Evolutionary conservation across 352 stramenopile genomes (phyloP), one percentile per base, ranked within the genome.

Genomic region (Thalassiosira livingstoniorum): DNA sequence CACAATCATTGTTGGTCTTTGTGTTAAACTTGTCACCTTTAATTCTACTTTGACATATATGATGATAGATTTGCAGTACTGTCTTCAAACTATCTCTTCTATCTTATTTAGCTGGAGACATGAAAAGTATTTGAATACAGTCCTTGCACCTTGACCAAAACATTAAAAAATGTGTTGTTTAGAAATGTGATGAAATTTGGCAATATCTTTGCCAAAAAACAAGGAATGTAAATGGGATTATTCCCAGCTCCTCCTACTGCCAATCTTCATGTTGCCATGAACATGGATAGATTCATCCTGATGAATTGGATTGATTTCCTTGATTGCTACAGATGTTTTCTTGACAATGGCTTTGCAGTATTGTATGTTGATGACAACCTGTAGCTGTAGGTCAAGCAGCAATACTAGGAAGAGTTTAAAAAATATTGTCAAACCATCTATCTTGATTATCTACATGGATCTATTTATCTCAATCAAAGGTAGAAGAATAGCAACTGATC

Each of bases 21-120:
- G 25, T 61, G 61, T 47, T 2, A 37, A 10, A 25, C 34, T 79
- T 1, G 72, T 79, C 51, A 79, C 71, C 34, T 25, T 7, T 37
- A 61, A 79, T 72, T 60, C 71, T 18, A 32, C 31, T 1, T 54
- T 27, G 2, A 78, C 69, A 58, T 78, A 78, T 32, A 54, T 42
- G 15, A 79, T 62, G 15, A 79, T 79, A 10, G 1, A 43, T 31
- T 73, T 61, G 2, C 5, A 34, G 2, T 21, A 21, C 51, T 43
- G 39, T 5, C 37, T 79, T 3, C 18, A 39, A 2, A 29, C 11
- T 25, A 75, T 66, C 23, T 39, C 53, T 1, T 7, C 0, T 66
- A 32, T n/a, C 23, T 75, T 18, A 23, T 1, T 23, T 10, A 64
- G 27, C 77, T 70, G 25, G 21, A 53, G 29, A 32, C 31, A 1